Conservation (phyloP, 306 rosid species). For the Canavalia gladiata region DNA sequence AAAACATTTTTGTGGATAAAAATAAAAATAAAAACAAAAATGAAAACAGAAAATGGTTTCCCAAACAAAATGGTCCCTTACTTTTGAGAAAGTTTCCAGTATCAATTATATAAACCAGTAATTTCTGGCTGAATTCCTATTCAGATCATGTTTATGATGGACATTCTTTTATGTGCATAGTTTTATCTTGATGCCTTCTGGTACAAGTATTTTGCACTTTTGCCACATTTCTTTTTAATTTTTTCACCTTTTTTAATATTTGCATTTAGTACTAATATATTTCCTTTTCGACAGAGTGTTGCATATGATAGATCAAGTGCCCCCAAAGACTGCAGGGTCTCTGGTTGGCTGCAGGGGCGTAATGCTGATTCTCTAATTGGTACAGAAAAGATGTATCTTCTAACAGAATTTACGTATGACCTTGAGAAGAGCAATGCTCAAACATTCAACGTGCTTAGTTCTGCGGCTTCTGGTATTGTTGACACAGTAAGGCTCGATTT, state of each 20-base stretch:
- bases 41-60: no score
- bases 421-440: slow-evolving; percentile 98
- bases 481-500: slow-evolving; percentile 86
- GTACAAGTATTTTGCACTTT: background rate
- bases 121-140: background rate
- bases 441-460: slow-evolving; percentile 67
- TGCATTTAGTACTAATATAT: slow-evolving; percentile 23
- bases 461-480: slow-evolving; percentile 55
- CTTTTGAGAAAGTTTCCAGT: background rate
- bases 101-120: background rate
- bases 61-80: no score
- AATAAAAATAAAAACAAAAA: no score
- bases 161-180: background rate
- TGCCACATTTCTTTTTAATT: background rate
- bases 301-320: slow-evolving; percentile 91
- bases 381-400: slow-evolving; percentile 59
- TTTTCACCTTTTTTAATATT: background rate
- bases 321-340: slow-evolving; percentile 87
- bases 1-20: no score
- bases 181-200: slow-evolving; percentile 12
- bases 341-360: slow-evolving; percentile 82
- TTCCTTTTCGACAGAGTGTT: slow-evolving; percentile 70
- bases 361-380: slow-evolving; percentile 50
- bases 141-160: background rate
- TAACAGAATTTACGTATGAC: slow-evolving; percentile 78